Evolutionary conservation across 2,329 filamentous ascomycete genomes (phyloP).

Genomic region (Cercospora sp.): DNA sequence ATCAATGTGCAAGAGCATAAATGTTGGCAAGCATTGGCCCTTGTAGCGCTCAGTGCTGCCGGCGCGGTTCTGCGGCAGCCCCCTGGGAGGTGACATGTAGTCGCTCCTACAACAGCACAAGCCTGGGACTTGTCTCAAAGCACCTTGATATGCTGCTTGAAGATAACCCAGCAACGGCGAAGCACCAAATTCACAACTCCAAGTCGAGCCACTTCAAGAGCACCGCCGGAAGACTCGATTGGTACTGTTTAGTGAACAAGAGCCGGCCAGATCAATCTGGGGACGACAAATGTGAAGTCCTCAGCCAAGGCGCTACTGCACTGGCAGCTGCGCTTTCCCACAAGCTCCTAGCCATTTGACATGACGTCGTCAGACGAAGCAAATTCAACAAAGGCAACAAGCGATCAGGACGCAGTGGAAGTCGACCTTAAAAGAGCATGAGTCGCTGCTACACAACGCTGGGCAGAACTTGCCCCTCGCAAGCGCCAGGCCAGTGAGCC

Average conservation of each 20-base stretch:
- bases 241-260: neutral
- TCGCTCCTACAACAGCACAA: neutral
- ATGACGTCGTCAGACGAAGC: neutral
- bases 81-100: neutral
- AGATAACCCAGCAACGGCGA: neutral
- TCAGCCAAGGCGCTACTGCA: no score
- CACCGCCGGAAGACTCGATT: neutral
- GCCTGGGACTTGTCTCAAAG: neutral
- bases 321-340: neutral
- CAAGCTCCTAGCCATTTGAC: neutral
- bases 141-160: neutral
- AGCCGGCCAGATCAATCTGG: neutral
- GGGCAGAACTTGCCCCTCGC: no score
- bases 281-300: neutral
- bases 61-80: neutral
- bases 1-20: neutral
- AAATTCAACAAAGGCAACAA: neutral
- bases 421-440: neutral
- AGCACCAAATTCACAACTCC: neutral
- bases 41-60: neutral
- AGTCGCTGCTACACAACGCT: no score
- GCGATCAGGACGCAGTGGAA: neutral
- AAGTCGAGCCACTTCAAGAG: neutral
- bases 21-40: neutral
- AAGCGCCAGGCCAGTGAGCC: neutral